These are phyloP conservation scores for Taiozyma sp. DNA, from an alignment of 1,139 yeast species.

Conservation along the genomic window DNA sequence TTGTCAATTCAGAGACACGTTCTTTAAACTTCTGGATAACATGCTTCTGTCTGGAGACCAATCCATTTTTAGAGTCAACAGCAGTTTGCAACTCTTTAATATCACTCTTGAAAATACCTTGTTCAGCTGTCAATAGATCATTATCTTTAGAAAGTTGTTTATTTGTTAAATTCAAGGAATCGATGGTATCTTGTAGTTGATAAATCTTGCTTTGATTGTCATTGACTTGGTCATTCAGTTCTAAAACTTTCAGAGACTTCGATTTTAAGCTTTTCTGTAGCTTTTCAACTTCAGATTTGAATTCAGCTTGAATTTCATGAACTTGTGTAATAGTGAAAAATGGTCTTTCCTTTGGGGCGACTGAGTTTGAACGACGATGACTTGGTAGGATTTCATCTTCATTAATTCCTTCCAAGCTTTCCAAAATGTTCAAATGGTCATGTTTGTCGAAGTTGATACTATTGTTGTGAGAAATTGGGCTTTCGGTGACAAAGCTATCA, in stretches of 20 bases:
- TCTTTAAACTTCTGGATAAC: conserved; percentile 25
- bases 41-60: conserved; percentile 12
- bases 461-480: conserved; percentile 18
- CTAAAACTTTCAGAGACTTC: conserved; percentile 35
- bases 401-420: conserved; percentile 9
- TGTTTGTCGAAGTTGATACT: conserved; percentile 1
- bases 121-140: conserved; percentile 23
- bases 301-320: conserved; percentile 48
- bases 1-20: conserved; percentile 31
- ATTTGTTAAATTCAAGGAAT: conserved; percentile 22
- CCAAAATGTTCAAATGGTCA: conserved; percentile 2
- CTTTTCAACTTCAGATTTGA: conserved; percentile 47
- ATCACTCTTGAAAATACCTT: conserved; percentile 22
- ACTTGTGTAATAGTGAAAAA: conserved; percentile 32
- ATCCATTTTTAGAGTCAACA: conserved; percentile 23
- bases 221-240: conserved; percentile 24
- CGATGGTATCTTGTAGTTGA: conserved; percentile 23
- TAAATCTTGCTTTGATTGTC: conserved; percentile 19
- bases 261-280: conserved; percentile 47
- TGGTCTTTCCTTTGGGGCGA: conserved; percentile 23
- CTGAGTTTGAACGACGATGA: conserved; percentile 1
- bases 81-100: conserved; percentile 25
- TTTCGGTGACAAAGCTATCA: conserved; percentile 16
- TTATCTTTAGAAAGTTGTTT: conserved; percentile 21
- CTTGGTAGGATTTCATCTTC: conserved; percentile 1